Base-by-base conservation (phyloP, 176 grass and related monocot species). In the Olyra latifolia region DNA sequence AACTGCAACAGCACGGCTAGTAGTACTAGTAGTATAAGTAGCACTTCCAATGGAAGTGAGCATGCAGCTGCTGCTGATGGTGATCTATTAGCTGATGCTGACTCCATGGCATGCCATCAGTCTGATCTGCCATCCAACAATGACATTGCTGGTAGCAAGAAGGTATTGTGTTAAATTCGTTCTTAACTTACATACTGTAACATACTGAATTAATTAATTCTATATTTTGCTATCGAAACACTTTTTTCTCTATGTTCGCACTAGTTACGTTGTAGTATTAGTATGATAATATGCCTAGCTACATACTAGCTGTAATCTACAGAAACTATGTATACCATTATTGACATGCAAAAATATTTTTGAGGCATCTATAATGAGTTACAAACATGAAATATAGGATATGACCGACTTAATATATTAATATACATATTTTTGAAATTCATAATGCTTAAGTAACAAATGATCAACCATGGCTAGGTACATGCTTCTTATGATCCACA, bases 61-160 rank as follows among this genome's bases (percentile, higher is more conserved):
- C 79, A 80, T 84, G 88, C 78, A 78, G 60, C 78, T 66, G 94
- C 75, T 76, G 90, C 52, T 77, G 89, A 88, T 77, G 90, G 87
- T 86, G 94, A 97, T 89, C 88, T 97, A 76, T 82, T 89, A 69
- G 90, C 91, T 65, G 96, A 98, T 87, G 92, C 90, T 89, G 96
- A 98, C 47, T 98, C 96, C 66, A 72, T 92, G 66, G 86, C 88
- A 52, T 83, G 85, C 70, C 83, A 75, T 90, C 90, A 91, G 52
- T 89, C 87, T 80, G 80, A 86, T n/a, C n/a, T n/a, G 60, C 81
- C 89, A 66, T 57, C 70, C 74, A 91, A 88, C 64, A 85, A 79
- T 87, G 86, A 97, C 72, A 86, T 79, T 82, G 60, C 72, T 55
- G 80, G 86, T 40, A 80, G 66, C 62, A 89, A 91, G 84, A 75